These are phyloP conservation scores for Leptographium wingfieldii DNA, from an alignment of 2,329 filamentous ascomycete genomes.

Conservation along the genomic window DNA sequence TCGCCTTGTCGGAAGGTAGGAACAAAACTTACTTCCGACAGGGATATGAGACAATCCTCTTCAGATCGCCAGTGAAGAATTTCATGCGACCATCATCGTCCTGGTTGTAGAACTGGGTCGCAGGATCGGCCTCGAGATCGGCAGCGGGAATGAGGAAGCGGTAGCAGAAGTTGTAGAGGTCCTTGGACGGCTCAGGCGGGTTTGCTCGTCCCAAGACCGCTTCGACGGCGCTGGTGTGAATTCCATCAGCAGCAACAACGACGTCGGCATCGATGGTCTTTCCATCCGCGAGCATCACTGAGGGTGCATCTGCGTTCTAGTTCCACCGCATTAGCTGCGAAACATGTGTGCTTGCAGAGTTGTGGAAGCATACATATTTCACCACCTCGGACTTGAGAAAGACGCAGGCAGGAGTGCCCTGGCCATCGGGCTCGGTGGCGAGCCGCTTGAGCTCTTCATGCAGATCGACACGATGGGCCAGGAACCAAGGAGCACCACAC, in stretches of 20 bases:
- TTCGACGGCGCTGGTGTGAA: slow-evolving; percentile 22
- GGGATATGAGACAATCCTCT: slow-evolving; percentile 21
- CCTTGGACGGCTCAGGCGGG: slow-evolving; percentile 14
- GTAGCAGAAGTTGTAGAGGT: slow-evolving; percentile 21
- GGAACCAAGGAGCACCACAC: slow-evolving; percentile 22
- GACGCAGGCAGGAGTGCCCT: slow-evolving; percentile 15
- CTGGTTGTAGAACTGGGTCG: slow-evolving; percentile 20
- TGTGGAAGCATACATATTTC: slow-evolving; percentile 15
- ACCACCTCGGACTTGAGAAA: slow-evolving; percentile 15
- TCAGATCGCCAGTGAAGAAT: slow-evolving; percentile 15
- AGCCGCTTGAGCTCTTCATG: slow-evolving; percentile 23
- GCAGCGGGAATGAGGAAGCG: slow-evolving; percentile 22
- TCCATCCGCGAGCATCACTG: slow-evolving; percentile 19
- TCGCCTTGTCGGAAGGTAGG: neutral
- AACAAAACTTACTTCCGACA: slow-evolving; percentile 17
- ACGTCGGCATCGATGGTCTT: slow-evolving; percentile 21
- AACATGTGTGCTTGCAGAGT: no score
- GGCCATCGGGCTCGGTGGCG: slow-evolving; percentile 17
- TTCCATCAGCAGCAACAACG: slow-evolving; percentile 32
- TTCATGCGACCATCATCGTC: slow-evolving; percentile 15
- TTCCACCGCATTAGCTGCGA: neutral
- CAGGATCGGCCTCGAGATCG: slow-evolving; percentile 18
- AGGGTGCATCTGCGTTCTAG: slow-evolving; percentile 16
- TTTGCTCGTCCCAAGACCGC: slow-evolving; percentile 17
- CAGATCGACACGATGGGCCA: slow-evolving; percentile 27